Conservation (phyloP, 2,329 filamentous ascomycete genomes). For the Penicillium sumatraense region DNA sequence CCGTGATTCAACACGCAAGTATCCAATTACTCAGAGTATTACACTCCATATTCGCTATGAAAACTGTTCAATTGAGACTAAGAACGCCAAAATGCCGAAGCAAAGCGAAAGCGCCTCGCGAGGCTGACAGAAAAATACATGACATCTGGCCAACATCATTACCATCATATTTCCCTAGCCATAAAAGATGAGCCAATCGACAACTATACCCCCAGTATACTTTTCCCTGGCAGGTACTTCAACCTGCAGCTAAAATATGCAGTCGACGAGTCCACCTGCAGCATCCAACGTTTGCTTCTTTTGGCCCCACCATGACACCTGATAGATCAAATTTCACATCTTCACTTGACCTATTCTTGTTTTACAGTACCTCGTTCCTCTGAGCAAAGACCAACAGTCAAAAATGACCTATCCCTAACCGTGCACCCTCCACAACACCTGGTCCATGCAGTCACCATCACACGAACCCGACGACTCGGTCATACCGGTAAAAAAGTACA, state of each 20-base stretch:
- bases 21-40: no score
- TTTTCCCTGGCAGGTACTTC: no score
- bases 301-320: background rate
- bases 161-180: no score
- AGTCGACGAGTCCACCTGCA: background rate
- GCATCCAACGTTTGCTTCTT: background rate
- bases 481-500: background rate
- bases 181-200: no score
- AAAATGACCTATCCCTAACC: background rate
- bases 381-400: background rate
- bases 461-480: background rate
- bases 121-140: no score
- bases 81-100: no score
- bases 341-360: background rate
- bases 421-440: background rate
- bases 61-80: no score
- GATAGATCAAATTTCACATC: background rate
- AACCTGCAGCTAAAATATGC: no score
- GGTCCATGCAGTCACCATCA: background rate
- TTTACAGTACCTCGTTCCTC: background rate
- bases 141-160: no score
- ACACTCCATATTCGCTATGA: no score
- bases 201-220: background rate
- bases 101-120: no score
- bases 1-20: no score